Base-by-base conservation (phyloP, 805 yeast genomes). In the Wickerhamiella galacta region DNA sequence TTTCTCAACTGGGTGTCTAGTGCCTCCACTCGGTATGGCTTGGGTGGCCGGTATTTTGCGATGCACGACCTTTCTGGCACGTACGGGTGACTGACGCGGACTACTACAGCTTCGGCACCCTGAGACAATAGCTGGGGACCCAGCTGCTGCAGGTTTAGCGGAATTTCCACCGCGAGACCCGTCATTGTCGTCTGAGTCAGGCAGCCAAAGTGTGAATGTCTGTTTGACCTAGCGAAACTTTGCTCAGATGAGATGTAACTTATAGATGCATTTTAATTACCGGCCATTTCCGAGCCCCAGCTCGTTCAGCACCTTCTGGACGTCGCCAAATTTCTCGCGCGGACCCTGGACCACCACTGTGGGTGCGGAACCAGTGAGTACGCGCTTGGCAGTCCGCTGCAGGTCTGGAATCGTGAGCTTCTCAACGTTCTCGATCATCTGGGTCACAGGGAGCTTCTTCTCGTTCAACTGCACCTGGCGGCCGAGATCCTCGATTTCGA, bases 401-500 rank as follows among this genome's bases (percentile, higher is more conserved):
- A 90, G 63, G 51, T 87, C 95, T 4, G 56, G 57, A 3, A 72
- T 64, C 0, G 80, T 67, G 39, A 90, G 66, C 8, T 53, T 50
- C 37, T 78, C 83, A 39, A 90, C 82, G 46, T 72, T 72, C 5
- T 54, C 59, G 36, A 87, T 75, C 93, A 87, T 83, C 47, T 83
- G 93, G 21, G 63, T 58, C 6, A 82, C 75, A 10, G 79, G 71
- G 6, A 85, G 68, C 42, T 78, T 70, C 42, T 67, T 68, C 27
- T 82, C 81, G 50, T 78, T 82, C 29, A 80, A 70, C 54, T 80
- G 93, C 17, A 90, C 72, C 54, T 90, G 98, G 54, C 96, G 72
- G 10, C 96, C 96, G 57, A 85, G 64, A 48, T 90, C 98, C 56
- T 90, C 98, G 35, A 90, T 61, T 49, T 81, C 85, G n/a, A 92